phyloP scores from a whole-genome alignment of 768 basidiomycete genomes.

The Boletus subparvulus region DNA sequence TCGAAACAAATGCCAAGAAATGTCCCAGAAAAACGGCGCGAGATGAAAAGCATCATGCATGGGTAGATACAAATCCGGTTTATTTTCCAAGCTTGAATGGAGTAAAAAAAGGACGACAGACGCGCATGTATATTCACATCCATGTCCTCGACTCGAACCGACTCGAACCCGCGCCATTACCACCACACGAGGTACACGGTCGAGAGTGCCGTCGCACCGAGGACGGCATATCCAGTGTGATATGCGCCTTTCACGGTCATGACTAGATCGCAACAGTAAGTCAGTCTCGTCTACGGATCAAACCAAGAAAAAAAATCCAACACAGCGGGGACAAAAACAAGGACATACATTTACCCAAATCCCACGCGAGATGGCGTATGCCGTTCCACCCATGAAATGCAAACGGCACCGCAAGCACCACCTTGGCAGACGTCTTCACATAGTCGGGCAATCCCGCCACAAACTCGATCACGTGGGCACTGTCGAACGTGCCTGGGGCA shows the following conservation, averaged over 20 bases:
- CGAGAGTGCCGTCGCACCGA: constrained; percentile 74
- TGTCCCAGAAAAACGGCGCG: not conserved
- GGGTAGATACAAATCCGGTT: not conserved
- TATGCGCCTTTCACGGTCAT: constrained; percentile 80
- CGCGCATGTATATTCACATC: not conserved
- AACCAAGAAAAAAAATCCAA: not conserved
- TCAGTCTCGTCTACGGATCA: not conserved
- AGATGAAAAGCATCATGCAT: no score
- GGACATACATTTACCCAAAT: constrained; percentile 79
- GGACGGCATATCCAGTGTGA: constrained; percentile 75
- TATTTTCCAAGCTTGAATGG: not conserved
- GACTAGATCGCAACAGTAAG: constrained; percentile 45
- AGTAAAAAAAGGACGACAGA: not conserved
- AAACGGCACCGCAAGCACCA: constrained; percentile 81
- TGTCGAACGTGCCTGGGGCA: constrained; percentile 79
- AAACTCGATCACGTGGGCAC: constrained; percentile 70
- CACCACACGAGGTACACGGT: constrained; percentile 59
- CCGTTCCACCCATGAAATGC: constrained; percentile 92
- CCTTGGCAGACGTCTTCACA: constrained; percentile 75
- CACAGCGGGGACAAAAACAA: not conserved
- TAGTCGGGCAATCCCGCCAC: constrained; percentile 71
- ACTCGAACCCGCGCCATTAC: constrained; percentile 32
- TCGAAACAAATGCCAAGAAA: not conserved
- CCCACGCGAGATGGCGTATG: constrained; percentile 88
- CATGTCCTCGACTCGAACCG: constrained; percentile 29